Evolutionary conservation across 345 rosid species (phyloP), one percentile per base, ranked within the genome.

Genomic region (Viola odorata): DNA sequence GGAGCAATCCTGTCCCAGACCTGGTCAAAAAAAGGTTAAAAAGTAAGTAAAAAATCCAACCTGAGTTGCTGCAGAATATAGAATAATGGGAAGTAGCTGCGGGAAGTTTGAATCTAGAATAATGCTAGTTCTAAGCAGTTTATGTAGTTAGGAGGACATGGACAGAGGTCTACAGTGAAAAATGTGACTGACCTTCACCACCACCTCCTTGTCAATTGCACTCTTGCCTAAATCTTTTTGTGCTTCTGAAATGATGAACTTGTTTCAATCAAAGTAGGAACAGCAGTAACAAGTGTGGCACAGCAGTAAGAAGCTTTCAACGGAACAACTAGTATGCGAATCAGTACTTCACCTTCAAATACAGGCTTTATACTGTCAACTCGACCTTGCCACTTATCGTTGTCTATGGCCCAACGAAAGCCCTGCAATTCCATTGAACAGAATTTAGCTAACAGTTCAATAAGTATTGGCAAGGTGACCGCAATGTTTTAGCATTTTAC

Each of bases 1-100:
- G 97, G 97, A 70, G 97, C 96, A 64, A 89, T 90, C 69, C 88
- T 83, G 73, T 84, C 69, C 99, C 97, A 94, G 7, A 90, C 96
- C 99, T 92, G 73, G 38, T 63, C 23, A 65, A 42, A 40, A 57
- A 47, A 55, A 52, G 62, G 53, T 23, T 23, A 40, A 58, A 60
- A 32, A 48, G 53, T 69, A 50, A 63, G 53, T 23, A 41, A 16
- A 14, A 4, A 38, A 53, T 48, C 41, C 38, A 41, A 52, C 50
- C 32, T 23, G 32, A 23, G 32, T 36, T 47, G 23, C 10, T 47
- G 23, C 10, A n/a, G 3, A 50, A n/a, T 6, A 50, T n/a, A 11
- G 10, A 8, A 39, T 49, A 39, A 54, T 67, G 49, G 23, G 47
- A 69, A n/a, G 12, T 23, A 45, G 9, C 37, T 39, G 16, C 7